phyloP scores from a whole-genome alignment of 2,329 filamentous ascomycete genomes.

The Lasiodiplodia sp. region DNA sequence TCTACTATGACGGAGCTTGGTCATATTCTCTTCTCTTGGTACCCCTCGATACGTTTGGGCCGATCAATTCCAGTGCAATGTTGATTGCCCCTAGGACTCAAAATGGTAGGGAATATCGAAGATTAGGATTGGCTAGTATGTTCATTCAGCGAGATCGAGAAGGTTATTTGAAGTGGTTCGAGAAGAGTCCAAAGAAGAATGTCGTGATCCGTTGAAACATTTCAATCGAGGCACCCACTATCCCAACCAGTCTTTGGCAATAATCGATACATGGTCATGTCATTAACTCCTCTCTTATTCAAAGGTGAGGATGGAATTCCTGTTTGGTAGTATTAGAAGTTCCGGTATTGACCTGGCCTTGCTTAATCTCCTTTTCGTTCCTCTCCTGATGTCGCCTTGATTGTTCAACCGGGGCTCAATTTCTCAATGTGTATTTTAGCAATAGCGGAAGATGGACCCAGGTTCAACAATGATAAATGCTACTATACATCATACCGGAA shows the following conservation, averaged over 20 bases:
- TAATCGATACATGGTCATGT: background rate
- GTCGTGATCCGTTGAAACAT: background rate
- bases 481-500: too few relatives aligned
- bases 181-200: background rate
- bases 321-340: too few relatives aligned
- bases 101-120: background rate
- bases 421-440: too few relatives aligned
- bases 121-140: too few relatives aligned
- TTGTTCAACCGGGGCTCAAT: too few relatives aligned
- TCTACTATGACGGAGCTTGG: too few relatives aligned
- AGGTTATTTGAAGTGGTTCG: background rate
- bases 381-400: too few relatives aligned
- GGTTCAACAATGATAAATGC: too few relatives aligned
- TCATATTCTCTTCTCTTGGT: background rate
- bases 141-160: too few relatives aligned
- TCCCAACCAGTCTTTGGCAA: background rate
- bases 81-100: background rate
- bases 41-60: background rate
- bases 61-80: background rate
- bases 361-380: too few relatives aligned
- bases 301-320: background rate
- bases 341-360: too few relatives aligned
- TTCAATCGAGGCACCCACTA: background rate
- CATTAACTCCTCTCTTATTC: background rate
- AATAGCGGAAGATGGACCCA: too few relatives aligned